These are phyloP conservation scores for Melampsora larici-populina DNA, from an alignment of 1,284 basidiomycete genomes.

Conservation along the genomic window DNA sequence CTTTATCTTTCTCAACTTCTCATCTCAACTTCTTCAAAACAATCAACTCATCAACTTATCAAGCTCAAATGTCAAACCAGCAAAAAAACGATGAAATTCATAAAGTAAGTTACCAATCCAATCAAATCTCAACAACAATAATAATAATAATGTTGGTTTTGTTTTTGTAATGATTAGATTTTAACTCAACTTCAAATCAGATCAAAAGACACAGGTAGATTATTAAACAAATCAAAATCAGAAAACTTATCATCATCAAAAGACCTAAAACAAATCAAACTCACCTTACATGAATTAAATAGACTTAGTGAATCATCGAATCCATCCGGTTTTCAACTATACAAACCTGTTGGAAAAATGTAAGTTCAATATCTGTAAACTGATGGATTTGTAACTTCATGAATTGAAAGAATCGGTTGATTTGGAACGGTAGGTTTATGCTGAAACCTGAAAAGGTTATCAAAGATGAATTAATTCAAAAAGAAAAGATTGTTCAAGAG, in stretches of 20 bases:
- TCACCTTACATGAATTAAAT: not conserved
- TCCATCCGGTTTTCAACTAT: not conserved
- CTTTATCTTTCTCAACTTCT: not conserved
- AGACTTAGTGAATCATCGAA: not conserved
- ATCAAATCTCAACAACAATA: not conserved
- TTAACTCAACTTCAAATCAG: conserved; percentile 27
- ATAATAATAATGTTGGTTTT: too few species aligned
- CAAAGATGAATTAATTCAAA: not conserved
- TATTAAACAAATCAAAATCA: not conserved
- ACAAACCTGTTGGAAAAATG: not conserved
- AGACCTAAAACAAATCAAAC: not conserved
- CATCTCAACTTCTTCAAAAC: not conserved
- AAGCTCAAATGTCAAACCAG: conserved; percentile 2
- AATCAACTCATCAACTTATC: not conserved
- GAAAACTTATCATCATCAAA: too few species aligned
- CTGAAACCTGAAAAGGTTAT: conserved; percentile 1
- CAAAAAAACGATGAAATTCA: conserved; percentile 9
- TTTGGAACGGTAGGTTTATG: conserved; percentile 26
- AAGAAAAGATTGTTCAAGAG: conserved; percentile 19
- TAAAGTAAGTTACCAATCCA: not conserved
- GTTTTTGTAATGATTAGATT: conserved; percentile 1
- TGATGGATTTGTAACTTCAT: too few species aligned
- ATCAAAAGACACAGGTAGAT: conserved; percentile 25
- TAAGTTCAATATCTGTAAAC: not conserved
- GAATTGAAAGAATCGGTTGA: too few species aligned